Evolutionary conservation across 768 basidiomycete genomes (phyloP).

Genomic region (Calocera cornea): DNA sequence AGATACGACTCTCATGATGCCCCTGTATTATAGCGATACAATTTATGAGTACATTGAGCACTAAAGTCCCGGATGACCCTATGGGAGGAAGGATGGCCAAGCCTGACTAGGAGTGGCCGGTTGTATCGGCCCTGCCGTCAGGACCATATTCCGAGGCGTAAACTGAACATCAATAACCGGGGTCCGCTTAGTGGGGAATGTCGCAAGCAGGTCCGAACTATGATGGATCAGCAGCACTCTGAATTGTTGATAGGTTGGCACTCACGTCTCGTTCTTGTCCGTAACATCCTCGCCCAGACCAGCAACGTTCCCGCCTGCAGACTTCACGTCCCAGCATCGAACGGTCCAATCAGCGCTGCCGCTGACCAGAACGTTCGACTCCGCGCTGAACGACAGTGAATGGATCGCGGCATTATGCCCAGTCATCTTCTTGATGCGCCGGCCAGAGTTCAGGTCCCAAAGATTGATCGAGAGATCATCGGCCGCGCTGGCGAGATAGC

Average conservation of each 20-base stretch:
- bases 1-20: neutral
- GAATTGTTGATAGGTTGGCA: conserved; percentile 8
- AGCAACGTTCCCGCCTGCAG: conserved; percentile 46
- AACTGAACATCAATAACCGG: conserved; percentile 87
- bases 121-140: conserved; percentile 54
- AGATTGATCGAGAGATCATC: conserved; percentile 88
- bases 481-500: conserved; percentile 86
- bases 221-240: neutral
- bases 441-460: conserved; percentile 94
- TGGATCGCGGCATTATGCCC: conserved; percentile 85
- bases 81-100: neutral
- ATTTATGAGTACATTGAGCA: neutral
- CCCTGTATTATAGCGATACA: neutral
- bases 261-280: conserved; percentile 59
- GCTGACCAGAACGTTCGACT: conserved; percentile 79
- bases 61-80: no score
- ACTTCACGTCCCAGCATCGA: conserved; percentile 93
- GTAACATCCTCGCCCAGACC: conserved; percentile 45
- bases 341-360: conserved; percentile 93
- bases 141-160: conserved; percentile 83
- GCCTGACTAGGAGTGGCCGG: neutral
- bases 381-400: conserved; percentile 81
- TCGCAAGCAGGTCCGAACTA: conserved; percentile 74
- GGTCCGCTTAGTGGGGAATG: conserved; percentile 92
- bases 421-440: conserved; percentile 88